These are phyloP conservation scores for Fusarium sp. DNA, from an alignment of 2,329 filamentous ascomycete species.

Conservation along the genomic window DNA sequence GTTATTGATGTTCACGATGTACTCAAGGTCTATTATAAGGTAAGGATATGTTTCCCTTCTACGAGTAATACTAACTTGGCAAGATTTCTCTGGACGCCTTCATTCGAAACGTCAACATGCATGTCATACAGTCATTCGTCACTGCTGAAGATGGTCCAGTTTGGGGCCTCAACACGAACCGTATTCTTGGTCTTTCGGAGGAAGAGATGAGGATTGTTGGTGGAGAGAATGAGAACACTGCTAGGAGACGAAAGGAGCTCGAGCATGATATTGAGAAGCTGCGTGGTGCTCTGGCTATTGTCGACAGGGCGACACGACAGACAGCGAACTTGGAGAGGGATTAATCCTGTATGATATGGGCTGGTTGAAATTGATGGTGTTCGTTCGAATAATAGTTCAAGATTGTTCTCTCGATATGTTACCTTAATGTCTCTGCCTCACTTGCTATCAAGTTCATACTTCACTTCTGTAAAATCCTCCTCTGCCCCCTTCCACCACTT, in stretches of 20 bases:
- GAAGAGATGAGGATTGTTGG: conserved; percentile 27
- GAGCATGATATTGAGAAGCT: conserved; percentile 37
- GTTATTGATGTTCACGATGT: conserved; percentile 52
- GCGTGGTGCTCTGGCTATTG: conserved; percentile 27
- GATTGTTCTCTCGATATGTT: no score
- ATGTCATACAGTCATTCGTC: conserved; percentile 31
- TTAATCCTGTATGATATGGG: no score
- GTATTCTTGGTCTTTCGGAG: conserved; percentile 19
- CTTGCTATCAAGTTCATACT: conserved; percentile 30
- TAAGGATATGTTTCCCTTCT: conserved; percentile 8
- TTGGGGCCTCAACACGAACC: conserved; percentile 15
- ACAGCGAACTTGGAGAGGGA: conserved; percentile 10
- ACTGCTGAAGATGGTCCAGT: conserved; percentile 34
- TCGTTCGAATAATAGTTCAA: no score
- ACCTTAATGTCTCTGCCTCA: background rate
- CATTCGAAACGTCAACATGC: conserved; percentile 37
- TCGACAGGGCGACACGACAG: conserved; percentile 30
- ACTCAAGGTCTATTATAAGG: conserved; percentile 54
- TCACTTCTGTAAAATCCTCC: conserved; percentile 40
- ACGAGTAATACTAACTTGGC: background rate
- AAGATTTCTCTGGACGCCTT: conserved; percentile 48
- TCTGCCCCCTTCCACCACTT: conserved; percentile 41
- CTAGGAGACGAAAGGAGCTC: conserved; percentile 27
- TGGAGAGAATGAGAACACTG: conserved; percentile 33
- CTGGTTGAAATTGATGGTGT: no score